Conservation (phyloP, 2,329 filamentous ascomycete species). For the Talaromyces albobiverticillius region DNA sequence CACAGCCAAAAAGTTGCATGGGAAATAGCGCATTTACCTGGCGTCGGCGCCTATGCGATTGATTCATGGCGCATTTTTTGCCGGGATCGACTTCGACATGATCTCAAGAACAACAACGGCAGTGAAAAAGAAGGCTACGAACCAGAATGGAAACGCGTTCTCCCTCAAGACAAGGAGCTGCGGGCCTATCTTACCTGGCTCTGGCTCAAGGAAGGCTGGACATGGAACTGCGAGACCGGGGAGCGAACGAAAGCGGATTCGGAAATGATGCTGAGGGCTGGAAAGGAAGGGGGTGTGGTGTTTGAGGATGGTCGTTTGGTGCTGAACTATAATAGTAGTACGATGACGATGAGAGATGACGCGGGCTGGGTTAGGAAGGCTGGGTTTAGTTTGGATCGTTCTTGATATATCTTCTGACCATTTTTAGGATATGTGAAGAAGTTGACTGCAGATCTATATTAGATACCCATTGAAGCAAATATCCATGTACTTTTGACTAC, state of each 20-base stretch:
- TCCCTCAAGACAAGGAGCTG: constrained; percentile 84
- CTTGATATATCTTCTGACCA: not conserved
- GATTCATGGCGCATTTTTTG: constrained; percentile 96
- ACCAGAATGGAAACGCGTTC: constrained; percentile 86
- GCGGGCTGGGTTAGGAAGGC: not conserved
- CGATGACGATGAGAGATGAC: not conserved
- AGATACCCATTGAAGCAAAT: no score
- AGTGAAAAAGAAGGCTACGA: constrained; percentile 55
- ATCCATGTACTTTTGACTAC: not conserved
- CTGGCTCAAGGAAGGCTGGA: constrained; percentile 83
- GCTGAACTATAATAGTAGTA: constrained; percentile 24
- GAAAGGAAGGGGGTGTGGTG: constrained; percentile 39
- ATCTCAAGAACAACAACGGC: constrained; percentile 35
- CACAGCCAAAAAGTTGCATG: constrained; percentile 56
- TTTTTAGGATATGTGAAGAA: no score
- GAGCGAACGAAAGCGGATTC: constrained; percentile 39
- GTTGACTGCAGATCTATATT: no score
- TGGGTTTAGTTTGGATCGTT: constrained; percentile 10
- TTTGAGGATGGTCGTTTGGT: constrained; percentile 41
- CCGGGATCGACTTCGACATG: constrained; percentile 66
- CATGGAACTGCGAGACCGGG: constrained; percentile 74
- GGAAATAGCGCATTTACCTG: constrained; percentile 83
- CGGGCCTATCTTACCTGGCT: constrained; percentile 83
- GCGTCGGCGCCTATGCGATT: constrained; percentile 72
- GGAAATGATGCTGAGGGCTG: constrained; percentile 36